Evolutionary conservation across 75 land plant genomes (phyloP).

Genomic region (Ceratopteris richardii): DNA sequence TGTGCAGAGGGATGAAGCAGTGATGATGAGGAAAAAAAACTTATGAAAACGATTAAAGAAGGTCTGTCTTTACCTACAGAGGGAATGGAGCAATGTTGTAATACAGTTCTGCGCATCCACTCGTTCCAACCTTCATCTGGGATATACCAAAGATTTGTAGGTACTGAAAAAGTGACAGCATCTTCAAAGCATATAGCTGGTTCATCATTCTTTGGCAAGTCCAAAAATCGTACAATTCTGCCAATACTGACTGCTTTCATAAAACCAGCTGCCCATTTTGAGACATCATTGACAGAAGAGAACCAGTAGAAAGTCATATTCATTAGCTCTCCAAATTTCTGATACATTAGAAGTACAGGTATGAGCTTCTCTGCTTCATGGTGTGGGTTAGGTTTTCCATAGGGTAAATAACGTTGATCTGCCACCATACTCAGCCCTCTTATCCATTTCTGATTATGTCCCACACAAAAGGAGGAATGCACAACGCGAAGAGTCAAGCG

Average conservation of each 20-base stretch:
- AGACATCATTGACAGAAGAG: conserved; percentile 16
- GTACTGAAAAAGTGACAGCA: conserved; percentile 33
- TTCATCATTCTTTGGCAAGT: conserved; percentile 17
- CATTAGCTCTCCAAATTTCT: not conserved
- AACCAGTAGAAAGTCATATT: conserved; percentile 36
- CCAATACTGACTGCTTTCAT: conserved; percentile 21
- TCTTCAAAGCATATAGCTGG: conserved; percentile 34
- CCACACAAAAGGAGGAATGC: conserved; percentile 11
- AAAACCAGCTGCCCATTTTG: conserved; percentile 34
- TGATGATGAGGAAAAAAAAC: too few species aligned
- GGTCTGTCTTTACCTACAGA: conserved; percentile 11
- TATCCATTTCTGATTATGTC: conserved; percentile 20
- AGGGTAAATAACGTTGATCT: conserved; percentile 40
- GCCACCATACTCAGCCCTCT: conserved; percentile 26
- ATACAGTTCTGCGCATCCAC: conserved; percentile 21
- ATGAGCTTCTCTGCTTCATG: conserved; percentile 54
- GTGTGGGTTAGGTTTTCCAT: conserved; percentile 43
- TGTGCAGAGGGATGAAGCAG: too few species aligned
- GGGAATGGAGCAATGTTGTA: conserved; percentile 31
- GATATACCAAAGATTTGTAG: conserved; percentile 26
- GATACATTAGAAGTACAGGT: conserved; percentile 26
- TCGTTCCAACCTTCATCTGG: conserved; percentile 21
- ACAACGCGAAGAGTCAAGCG: conserved; percentile 24
- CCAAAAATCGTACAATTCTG: conserved; percentile 19
- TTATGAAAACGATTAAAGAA: conserved; percentile 1